phyloP scores from a whole-genome alignment of 768 basidiomycete species.

The Mycena crocata region DNA sequence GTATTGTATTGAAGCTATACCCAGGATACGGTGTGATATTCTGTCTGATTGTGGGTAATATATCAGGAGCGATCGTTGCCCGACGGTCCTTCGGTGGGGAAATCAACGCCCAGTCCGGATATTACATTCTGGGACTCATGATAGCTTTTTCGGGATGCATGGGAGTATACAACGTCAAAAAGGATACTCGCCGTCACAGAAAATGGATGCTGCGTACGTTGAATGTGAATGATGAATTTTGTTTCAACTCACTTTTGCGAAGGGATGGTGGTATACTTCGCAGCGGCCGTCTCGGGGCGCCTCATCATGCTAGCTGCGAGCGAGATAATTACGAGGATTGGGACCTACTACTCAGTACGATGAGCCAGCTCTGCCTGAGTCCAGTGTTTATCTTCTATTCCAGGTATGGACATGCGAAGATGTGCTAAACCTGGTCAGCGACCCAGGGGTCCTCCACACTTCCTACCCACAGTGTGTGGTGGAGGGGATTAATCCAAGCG shows the following conservation, averaged over 20 bases:
- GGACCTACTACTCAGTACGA: constrained; percentile 40
- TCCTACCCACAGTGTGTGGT: constrained; percentile 37
- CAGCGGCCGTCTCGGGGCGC: constrained; percentile 31
- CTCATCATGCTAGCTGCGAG: constrained; percentile 33
- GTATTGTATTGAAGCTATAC: too few relatives aligned
- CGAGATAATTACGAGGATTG: constrained; percentile 36
- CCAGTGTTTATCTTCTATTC: background rate
- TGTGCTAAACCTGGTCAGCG: constrained; percentile 30
- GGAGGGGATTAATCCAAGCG: constrained; percentile 16
- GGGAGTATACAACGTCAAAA: constrained; percentile 38
- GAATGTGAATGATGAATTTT: too few relatives aligned
- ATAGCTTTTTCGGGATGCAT: constrained; percentile 31
- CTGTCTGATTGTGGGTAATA: constrained; percentile 35
- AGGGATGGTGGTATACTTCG: constrained; percentile 39
- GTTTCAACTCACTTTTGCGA: too few relatives aligned
- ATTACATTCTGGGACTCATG: constrained; percentile 37
- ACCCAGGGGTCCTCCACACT: constrained; percentile 11
- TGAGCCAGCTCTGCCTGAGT: background rate
- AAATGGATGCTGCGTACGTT: constrained; percentile 45
- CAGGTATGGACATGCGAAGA: constrained; percentile 43
- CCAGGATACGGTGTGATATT: constrained; percentile 35
- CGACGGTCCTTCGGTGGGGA: constrained; percentile 40
- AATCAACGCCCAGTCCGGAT: constrained; percentile 40
- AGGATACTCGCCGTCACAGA: constrained; percentile 39
- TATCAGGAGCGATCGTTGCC: constrained; percentile 35